Percentiles rank a stretch among this genome's conserved stretches.
These are phyloP conservation scores for Sordariomycetes sp. DNA, from an alignment of 2,329 filamentous ascomycete species.

Conservation along the genomic window DNA sequence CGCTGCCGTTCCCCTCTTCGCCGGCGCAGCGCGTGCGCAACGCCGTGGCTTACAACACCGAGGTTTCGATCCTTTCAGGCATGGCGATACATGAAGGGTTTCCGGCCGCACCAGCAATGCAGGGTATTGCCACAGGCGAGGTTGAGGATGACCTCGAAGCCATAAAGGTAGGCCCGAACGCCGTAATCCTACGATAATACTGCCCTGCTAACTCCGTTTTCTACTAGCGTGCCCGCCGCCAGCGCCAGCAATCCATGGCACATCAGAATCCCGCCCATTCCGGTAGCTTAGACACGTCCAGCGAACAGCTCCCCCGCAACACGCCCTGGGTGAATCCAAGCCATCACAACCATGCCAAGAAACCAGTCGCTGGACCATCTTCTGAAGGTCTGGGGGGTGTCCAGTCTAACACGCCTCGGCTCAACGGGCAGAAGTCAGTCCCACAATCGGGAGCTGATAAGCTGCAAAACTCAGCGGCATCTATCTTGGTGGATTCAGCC, in stretches of 20 bases:
- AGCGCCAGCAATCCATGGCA: constrained; percentile 3
- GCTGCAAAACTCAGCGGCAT: constrained; percentile 13
- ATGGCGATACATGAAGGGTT: constrained; percentile 94
- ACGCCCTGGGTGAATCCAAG: constrained; percentile 91
- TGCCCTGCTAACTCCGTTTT: background rate
- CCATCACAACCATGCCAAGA: constrained; percentile 20
- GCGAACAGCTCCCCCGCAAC: constrained; percentile 79
- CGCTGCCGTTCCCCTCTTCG: constrained; percentile 68
- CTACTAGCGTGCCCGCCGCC: constrained; percentile 2
- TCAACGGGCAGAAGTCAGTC: constrained; percentile 7
- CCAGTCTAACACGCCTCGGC: constrained; percentile 35
- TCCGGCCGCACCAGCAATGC: constrained; percentile 82
- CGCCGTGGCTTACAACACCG: constrained; percentile 85
- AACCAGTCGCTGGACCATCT: background rate
- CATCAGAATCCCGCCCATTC: constrained; percentile 1
- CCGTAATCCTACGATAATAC: constrained; percentile 19
- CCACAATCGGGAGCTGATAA: constrained; percentile 8
- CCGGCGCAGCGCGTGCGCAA: constrained; percentile 70
- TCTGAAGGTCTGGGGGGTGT: constrained; percentile 20
- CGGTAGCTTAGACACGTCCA: constrained; percentile 46
- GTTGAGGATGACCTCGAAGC: constrained; percentile 79
- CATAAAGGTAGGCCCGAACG: constrained; percentile 55
- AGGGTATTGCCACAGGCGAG: constrained; percentile 59
- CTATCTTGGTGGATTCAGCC: constrained; percentile 33
- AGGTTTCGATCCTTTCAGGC: constrained; percentile 83